A percentile compares a stretch with the other conserved stretches of the same genome.
Evolutionary conservation across 1,284 basidiomycete species (phyloP).

Genomic region (Sporisorium graminicola): DNA sequence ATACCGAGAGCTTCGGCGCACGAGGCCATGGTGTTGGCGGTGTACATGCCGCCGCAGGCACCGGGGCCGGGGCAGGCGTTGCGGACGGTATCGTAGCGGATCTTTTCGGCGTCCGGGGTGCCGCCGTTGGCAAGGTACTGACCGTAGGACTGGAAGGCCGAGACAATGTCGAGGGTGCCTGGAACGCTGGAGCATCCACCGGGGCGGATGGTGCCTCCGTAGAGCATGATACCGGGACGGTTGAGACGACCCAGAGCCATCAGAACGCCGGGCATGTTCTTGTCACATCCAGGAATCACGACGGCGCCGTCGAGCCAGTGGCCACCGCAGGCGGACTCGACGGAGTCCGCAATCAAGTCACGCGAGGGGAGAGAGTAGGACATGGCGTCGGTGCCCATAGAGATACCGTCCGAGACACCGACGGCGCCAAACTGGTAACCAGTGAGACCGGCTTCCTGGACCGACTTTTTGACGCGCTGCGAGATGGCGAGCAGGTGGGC

Average conservation of each 20-base stretch:
- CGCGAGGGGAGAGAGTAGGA: slow-evolving; percentile 67
- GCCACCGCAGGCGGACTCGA: slow-evolving; percentile 66
- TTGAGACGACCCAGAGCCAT: slow-evolving; percentile 69
- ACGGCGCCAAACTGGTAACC: slow-evolving; percentile 68
- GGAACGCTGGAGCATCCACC: slow-evolving; percentile 56
- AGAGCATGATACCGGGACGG: slow-evolving; percentile 69
- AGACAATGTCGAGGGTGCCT: slow-evolving; percentile 67
- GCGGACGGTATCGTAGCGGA: slow-evolving; percentile 65
- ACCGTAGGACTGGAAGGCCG: slow-evolving; percentile 68
- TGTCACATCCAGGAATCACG: slow-evolving; percentile 68
- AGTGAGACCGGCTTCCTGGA: slow-evolving; percentile 65
- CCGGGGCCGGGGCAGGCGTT: slow-evolving; percentile 67
- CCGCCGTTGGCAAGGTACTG: slow-evolving; percentile 66
- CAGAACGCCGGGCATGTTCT: slow-evolving; percentile 70
- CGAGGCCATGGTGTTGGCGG: slow-evolving; percentile 69
- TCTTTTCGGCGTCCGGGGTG: slow-evolving; percentile 64
- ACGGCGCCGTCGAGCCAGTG: slow-evolving; percentile 69
- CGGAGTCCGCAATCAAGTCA: slow-evolving; percentile 68
- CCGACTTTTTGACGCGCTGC: slow-evolving; percentile 61
- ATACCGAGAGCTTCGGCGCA: slow-evolving; percentile 68
- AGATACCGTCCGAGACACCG: slow-evolving; percentile 69
- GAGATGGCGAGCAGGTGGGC: slow-evolving; percentile 66
- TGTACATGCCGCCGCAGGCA: slow-evolving; percentile 70
- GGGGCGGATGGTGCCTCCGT: slow-evolving; percentile 69
- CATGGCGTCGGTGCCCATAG: slow-evolving; percentile 69